A percentile compares a stretch with the other conserved stretches of the same genome.
Evolutionary conservation across 371 early-diverging fungal species (phyloP).

Genomic region (Actinomortierella ambigua): DNA sequence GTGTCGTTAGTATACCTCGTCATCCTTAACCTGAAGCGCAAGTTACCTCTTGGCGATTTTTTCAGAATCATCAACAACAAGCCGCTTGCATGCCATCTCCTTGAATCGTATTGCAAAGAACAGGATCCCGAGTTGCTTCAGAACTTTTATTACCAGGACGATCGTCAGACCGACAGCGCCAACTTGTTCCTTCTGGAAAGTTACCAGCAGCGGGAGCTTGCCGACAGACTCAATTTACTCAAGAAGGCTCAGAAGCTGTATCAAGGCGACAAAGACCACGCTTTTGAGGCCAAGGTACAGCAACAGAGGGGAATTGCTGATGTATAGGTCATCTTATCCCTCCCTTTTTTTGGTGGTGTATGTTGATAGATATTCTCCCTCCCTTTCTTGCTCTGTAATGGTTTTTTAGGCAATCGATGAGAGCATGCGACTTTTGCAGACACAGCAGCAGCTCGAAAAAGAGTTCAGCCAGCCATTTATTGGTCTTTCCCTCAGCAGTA

Average conservation of each 20-base stretch:
- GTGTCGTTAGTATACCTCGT: slow-evolving; percentile 81
- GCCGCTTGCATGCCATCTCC: slow-evolving; percentile 78
- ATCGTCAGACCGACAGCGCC: slow-evolving; percentile 78
- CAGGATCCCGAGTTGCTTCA: slow-evolving; percentile 80
- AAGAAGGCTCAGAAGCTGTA: slow-evolving; percentile 73
- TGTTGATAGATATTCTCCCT: no score
- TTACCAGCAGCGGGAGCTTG: slow-evolving; percentile 59
- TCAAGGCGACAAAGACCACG: slow-evolving; percentile 70
- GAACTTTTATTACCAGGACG: slow-evolving; percentile 96
- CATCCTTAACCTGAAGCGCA: slow-evolving; percentile 85
- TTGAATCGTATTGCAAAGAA: slow-evolving; percentile 83
- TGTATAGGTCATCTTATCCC: background rate
- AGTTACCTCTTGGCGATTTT: slow-evolving; percentile 85
- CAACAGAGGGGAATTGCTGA: background rate
- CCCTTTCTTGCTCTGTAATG: no score
- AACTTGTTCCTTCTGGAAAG: slow-evolving; percentile 65
- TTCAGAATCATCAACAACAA: slow-evolving; percentile 85
- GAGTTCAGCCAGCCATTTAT: slow-evolving; percentile 64
- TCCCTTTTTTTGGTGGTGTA: no score
- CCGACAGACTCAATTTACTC: slow-evolving; percentile 70
- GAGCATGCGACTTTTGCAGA: slow-evolving; percentile 72
- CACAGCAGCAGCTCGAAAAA: slow-evolving; percentile 79
- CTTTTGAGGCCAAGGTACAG: slow-evolving; percentile 78
- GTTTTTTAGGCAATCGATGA: slow-evolving; percentile 71
- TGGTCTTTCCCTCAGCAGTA: slow-evolving; percentile 84